Evolutionary conservation across 495 filamentous ascomycete species (phyloP).

Genomic region (Penicillium coffeae): DNA sequence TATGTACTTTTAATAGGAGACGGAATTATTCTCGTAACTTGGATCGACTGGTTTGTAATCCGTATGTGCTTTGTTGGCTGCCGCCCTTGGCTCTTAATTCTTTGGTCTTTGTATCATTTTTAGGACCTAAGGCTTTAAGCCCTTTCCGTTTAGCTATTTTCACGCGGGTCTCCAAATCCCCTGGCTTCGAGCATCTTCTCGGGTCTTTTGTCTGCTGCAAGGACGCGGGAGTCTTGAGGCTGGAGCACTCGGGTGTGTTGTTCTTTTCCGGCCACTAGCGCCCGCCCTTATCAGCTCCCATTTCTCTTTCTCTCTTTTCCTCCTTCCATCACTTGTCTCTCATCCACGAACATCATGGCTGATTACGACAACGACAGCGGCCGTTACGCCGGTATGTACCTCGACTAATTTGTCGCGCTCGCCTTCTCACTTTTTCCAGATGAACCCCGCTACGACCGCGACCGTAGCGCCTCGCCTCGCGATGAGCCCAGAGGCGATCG

Average conservation of each 20-base stretch:
- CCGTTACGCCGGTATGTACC: conserved; percentile 74
- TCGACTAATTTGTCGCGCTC: conserved; percentile 6
- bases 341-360: conserved; percentile 36
- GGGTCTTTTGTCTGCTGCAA: background rate
- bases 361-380: conserved; percentile 86
- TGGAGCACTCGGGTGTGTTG: conserved; percentile 18
- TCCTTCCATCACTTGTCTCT: conserved; percentile 16
- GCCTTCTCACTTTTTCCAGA: conserved; percentile 44
- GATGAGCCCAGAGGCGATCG: conserved; percentile 66
- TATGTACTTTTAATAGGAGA: conserved; percentile 3
- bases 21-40: background rate
- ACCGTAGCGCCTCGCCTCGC: conserved; percentile 91
- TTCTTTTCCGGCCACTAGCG: conserved; percentile 23
- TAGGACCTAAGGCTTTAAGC: no score
- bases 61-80: background rate
- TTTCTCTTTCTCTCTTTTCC: conserved; percentile 18
- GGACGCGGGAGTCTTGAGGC: background rate
- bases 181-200: background rate
- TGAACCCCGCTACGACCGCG: conserved; percentile 78
- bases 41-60: background rate
- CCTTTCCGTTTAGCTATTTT: background rate
- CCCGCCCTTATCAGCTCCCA: conserved; percentile 20
- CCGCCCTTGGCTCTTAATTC: conserved; percentile 1
- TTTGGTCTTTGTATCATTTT: conserved; percentile 7
- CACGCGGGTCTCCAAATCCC: background rate